Conservation (phyloP, 2,329 filamentous ascomycete genomes). For the Lachnellula cervina region DNA sequence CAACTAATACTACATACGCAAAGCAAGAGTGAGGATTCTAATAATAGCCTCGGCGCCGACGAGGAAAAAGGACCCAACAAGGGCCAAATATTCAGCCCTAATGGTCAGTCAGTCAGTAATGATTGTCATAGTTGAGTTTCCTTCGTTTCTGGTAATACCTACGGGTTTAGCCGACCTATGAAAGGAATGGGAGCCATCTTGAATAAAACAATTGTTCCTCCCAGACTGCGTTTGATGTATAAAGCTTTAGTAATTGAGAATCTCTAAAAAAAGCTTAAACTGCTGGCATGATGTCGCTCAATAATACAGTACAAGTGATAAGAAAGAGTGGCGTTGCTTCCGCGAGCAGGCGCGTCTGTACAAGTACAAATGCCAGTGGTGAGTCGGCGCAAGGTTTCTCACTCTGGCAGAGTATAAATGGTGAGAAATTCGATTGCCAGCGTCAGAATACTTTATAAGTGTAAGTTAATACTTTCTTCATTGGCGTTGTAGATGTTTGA, state of each 20-base stretch:
- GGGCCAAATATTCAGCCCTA: slow-evolving; percentile 81
- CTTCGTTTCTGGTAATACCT: slow-evolving; percentile 12
- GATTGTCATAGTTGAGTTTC: not conserved
- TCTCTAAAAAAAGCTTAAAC: not conserved
- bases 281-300: not conserved
- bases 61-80: slow-evolving; percentile 77
- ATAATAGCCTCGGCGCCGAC: slow-evolving; percentile 79
- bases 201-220: not conserved
- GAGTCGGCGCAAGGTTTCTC: not conserved
- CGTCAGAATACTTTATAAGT: not conserved
- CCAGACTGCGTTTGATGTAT: not conserved
- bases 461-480: not conserved
- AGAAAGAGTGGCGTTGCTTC: not conserved
- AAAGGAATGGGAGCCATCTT: slow-evolving; percentile 37
- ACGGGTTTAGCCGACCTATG: slow-evolving; percentile 38
- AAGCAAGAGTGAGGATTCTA: slow-evolving; percentile 77
- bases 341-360: not conserved
- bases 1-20: slow-evolving; percentile 55
- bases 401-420: not conserved
- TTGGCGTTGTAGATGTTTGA: not conserved
- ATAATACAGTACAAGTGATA: not conserved
- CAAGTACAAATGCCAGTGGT: not conserved
- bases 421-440: not conserved
- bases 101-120: slow-evolving; percentile 7
- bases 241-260: not conserved